Percentiles rank a stretch among this genome's conserved stretches.
Conservation (phyloP, 306 rosid genomes). For the Styphnolobium japonicum region DNA sequence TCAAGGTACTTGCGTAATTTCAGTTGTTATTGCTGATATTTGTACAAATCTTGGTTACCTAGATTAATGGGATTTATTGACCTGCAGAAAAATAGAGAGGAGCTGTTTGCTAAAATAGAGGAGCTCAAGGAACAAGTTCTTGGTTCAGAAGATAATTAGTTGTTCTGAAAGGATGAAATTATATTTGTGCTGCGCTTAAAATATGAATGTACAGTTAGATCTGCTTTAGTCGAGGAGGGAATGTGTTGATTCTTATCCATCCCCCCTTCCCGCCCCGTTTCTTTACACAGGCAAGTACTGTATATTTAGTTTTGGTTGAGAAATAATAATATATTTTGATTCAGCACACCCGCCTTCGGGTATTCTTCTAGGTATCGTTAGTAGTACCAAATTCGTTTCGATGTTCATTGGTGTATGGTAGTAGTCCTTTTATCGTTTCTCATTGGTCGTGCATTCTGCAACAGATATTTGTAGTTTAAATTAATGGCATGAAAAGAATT, state of each 20-base stretch:
- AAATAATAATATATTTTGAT: not conserved
- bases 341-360: not conserved
- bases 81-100: constrained; percentile 80
- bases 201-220: constrained; percentile 36
- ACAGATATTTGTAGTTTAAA: not conserved
- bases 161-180: not conserved
- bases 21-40: not conserved
- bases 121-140: constrained; percentile 68
- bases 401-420: not conserved
- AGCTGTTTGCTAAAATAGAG: constrained; percentile 59
- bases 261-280: not conserved
- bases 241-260: constrained; percentile 9
- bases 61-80: not conserved
- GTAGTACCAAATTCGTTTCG: not conserved
- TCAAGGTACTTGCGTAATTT: constrained; percentile 57
- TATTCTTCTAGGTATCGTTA: not conserved
- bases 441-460: not conserved
- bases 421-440: not conserved
- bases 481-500: not conserved
- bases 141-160: constrained; percentile 54
- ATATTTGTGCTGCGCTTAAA: not conserved
- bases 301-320: not conserved
- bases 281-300: not conserved
- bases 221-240: not conserved
- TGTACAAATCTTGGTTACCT: not conserved